Base-by-base conservation (phyloP, 1,284 basidiomycete species). In the Neolentinus lepideus region DNA sequence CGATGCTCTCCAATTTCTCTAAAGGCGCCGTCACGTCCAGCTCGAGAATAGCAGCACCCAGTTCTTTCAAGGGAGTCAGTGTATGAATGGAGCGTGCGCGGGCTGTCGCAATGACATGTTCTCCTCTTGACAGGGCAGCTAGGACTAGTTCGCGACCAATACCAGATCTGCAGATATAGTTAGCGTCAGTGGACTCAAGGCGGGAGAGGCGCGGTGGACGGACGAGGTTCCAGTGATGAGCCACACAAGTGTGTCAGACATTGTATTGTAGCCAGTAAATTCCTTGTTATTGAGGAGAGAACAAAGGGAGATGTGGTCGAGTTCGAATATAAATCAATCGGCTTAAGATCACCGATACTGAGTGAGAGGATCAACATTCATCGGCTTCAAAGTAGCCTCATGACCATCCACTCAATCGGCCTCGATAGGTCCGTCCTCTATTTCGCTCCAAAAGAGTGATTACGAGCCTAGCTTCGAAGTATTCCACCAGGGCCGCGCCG, bases 41-140 rank as follows among this genome's bases (percentile, higher is more conserved):
- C 29, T 53, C 54, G 22, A 62, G 55, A 4, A 56, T 50, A 48
- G 55, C 53, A 1, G 60, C 60, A 14, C 60, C 60, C 8, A 45
- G 27, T 22, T 54, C 52, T 16, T 54, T 56, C 25, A 62, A 51
- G 22, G 11, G 36, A 21, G 53, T 52, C 31, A 60, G 27, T 25
- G 35, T 27, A 9, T 22, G 10, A 19, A 55, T 27, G 12, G 54
- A 55, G 11, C 50, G 51, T 8, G 36, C 51, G 14, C 60, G 59
- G 21, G 60, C 54, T 4, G 57, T 58, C 33, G 57, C 60, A 38
- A 61, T 54, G 52, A 60, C 57, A 35, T 55, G 56, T 35, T 58
- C 57, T 33, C 59, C 60, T n/a, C 56, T 56, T 4, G 21, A 19
- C 21, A 61, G 56, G 3, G 59, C 56, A 3, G 47, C 57, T 14